phyloP scores from a whole-genome alignment of 202 grass and related monocot species.

The Bolboschoenoplectus hybrid region DNA sequence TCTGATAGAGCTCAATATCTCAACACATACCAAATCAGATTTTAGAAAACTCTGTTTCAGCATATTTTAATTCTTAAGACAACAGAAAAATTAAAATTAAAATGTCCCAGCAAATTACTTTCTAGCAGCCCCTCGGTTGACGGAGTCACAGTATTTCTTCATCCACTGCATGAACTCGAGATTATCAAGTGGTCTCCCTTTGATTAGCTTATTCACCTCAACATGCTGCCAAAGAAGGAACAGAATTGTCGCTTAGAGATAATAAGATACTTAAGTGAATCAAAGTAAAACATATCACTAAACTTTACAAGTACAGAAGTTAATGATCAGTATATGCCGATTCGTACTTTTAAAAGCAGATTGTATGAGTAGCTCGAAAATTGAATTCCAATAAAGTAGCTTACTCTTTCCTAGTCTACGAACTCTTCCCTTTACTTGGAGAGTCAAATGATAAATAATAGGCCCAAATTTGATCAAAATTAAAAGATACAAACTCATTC shows the following conservation, averaged over 20 bases:
- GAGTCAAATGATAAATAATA: background rate
- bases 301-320: background rate
- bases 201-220: conserved; percentile 87
- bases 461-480: background rate
- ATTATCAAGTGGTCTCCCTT: conserved; percentile 84
- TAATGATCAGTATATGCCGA: background rate
- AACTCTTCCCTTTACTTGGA: background rate
- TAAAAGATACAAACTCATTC: background rate
- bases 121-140: conserved; percentile 56
- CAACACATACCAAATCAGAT: background rate
- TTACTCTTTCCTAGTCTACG: background rate
- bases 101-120: conserved; percentile 49
- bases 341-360: background rate
- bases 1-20: background rate
- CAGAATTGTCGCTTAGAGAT: background rate
- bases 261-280: background rate
- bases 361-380: background rate
- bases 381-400: background rate
- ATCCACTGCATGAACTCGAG: conserved; percentile 99
- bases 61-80: background rate
- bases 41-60: background rate
- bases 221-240: conserved; percentile 62
- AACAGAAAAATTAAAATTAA: background rate
- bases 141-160: conserved; percentile 89
- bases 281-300: conserved; percentile 1